A percentile compares a stretch with the other conserved stretches of the same genome.
These are phyloP conservation scores for Aspergillus calidoustus DNA, from an alignment of 2,329 filamentous ascomycete genomes.

Conservation along the genomic window DNA sequence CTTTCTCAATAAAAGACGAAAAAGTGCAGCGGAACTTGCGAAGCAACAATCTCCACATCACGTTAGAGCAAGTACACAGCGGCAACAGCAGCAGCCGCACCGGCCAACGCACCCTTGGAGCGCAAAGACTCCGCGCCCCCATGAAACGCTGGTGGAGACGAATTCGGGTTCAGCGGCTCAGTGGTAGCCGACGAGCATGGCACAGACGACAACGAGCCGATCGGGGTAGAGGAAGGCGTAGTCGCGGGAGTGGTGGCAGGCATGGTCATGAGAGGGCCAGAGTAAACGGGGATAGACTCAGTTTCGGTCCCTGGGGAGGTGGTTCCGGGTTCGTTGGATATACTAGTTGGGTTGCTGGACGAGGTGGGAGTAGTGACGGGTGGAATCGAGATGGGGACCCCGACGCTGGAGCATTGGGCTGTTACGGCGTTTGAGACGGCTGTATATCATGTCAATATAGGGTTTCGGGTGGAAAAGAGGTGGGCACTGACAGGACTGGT, in stretches of 20 bases:
- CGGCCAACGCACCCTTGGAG: neutral
- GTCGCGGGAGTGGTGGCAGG: slow-evolving; percentile 1
- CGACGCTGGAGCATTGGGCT: slow-evolving; percentile 39
- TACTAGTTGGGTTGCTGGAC: slow-evolving; percentile 4
- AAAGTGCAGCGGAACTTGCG: neutral
- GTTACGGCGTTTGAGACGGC: slow-evolving; percentile 44
- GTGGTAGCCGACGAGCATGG: neutral
- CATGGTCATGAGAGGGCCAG: slow-evolving; percentile 1
- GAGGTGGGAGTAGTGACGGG: slow-evolving; percentile 27
- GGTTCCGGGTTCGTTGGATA: slow-evolving; percentile 8
- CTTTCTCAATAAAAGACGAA: neutral
- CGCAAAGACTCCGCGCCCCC: neutral
- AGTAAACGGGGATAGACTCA: neutral
- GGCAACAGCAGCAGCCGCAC: slow-evolving; percentile 2
- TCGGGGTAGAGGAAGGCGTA: neutral
- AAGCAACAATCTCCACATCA: neutral
- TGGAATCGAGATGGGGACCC: slow-evolving; percentile 44
- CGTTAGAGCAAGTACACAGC: slow-evolving; percentile 6
- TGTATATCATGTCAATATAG: slow-evolving; percentile 17
- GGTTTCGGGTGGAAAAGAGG: neutral
- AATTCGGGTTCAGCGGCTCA: neutral
- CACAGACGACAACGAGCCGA: slow-evolving; percentile 3
- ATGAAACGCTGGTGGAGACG: neutral
- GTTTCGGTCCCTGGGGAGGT: neutral
- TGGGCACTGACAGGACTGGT: slow-evolving; percentile 42